These are phyloP conservation scores for Sisymbrium altissimum DNA, from an alignment of 345 rosid genomes.

Conservation along the genomic window DNA sequence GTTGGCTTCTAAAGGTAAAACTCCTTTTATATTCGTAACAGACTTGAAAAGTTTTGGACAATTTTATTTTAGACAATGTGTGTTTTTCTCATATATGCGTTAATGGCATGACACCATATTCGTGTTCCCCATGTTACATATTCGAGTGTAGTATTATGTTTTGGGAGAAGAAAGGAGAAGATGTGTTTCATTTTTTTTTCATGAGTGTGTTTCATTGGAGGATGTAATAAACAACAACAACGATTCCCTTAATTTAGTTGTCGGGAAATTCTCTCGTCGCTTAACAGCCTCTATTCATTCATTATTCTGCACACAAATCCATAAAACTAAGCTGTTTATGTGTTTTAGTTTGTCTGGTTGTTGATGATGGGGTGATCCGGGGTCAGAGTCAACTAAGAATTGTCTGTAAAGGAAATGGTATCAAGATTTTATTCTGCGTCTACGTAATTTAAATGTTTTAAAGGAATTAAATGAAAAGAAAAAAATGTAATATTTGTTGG, in stretches of 20 bases:
- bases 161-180: neutral
- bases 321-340: neutral
- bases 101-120: slow-evolving; percentile 6
- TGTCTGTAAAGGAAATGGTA: neutral
- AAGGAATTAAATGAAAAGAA: too few species aligned
- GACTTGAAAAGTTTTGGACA: slow-evolving; percentile 21
- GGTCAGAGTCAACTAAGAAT: neutral
- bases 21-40: slow-evolving; percentile 11
- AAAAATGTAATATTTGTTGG: too few species aligned
- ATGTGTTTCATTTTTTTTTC: neutral
- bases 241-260: neutral
- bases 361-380: neutral
- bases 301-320: neutral
- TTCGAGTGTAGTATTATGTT: slow-evolving; percentile 20
- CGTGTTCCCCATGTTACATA: slow-evolving; percentile 9
- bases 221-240: neutral
- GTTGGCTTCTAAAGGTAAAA: slow-evolving; percentile 23
- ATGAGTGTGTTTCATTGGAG: slow-evolving; percentile 1
- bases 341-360: neutral
- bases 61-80: neutral
- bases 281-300: neutral
- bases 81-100: slow-evolving; percentile 13
- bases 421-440: neutral
- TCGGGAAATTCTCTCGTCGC: neutral
- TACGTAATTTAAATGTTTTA: neutral